Evolutionary conservation across 352 stramenopile species (phyloP).

Genomic region (Thraustochytrium striatum): DNA sequence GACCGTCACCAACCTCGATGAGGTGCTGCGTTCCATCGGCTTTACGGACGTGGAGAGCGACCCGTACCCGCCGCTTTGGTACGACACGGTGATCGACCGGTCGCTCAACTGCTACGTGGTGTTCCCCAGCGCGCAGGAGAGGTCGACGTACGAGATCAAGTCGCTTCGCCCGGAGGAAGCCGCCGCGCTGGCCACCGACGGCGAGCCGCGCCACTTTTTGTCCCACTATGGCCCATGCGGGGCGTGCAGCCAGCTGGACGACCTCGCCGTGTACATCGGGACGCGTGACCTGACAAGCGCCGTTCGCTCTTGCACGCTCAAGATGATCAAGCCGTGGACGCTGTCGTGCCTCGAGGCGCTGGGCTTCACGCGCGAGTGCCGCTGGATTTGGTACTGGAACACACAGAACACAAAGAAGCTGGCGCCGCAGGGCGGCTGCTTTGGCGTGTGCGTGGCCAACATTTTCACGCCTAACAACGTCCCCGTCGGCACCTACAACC

Average conservation of each 20-base stretch:
- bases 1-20: not conserved
- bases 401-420: constrained; percentile 12
- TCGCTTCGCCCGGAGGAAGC: not conserved
- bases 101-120: constrained; percentile 8
- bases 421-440: not conserved
- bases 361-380: constrained; percentile 14
- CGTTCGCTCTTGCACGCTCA: not conserved
- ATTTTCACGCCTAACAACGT: constrained; percentile 33
- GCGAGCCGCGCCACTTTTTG: not conserved
- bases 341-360: constrained; percentile 17
- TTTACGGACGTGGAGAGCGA: constrained; percentile 22
- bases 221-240: constrained; percentile 40
- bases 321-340: constrained; percentile 34
- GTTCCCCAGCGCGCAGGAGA: not conserved
- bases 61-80: constrained; percentile 16
- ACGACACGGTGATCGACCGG: not conserved
- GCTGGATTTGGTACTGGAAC: constrained; percentile 48
- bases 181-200: not conserved
- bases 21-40: not conserved
- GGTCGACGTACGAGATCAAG: not conserved
- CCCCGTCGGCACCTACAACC: not conserved
- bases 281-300: not conserved
- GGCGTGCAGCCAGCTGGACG: constrained; percentile 19
- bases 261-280: constrained; percentile 23
- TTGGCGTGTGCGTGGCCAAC: not conserved